Percentiles rank a stretch among this genome's conserved stretches.
Conservation (phyloP, 208 protist species). For the Crithidia bombi region DNA sequence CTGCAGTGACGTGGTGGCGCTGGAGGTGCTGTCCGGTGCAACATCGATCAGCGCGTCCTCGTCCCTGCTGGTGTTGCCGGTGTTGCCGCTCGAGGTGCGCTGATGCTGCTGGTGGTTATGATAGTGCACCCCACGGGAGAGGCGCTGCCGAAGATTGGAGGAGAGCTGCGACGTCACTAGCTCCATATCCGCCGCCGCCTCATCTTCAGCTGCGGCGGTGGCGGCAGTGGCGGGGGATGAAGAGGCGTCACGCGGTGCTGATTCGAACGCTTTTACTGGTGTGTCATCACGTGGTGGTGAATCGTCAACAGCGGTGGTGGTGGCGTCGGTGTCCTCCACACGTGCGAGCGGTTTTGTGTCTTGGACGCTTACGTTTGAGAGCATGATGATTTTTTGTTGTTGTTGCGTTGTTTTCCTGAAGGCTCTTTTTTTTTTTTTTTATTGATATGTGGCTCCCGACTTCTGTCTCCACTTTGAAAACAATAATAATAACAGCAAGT, state of each 20-base stretch:
- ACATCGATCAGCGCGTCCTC: slow-evolving; percentile 7
- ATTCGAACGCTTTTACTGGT: no score
- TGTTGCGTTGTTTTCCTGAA: background rate
- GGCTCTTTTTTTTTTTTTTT: background rate
- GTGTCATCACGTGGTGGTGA: background rate
- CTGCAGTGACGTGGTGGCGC: slow-evolving; percentile 14
- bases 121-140: background rate
- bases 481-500: no score
- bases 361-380: background rate
- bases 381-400: background rate
- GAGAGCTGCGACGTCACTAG: slow-evolving; percentile 12
- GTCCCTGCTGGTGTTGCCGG: background rate
- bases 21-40: slow-evolving; percentile 11
- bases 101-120: slow-evolving; percentile 1
- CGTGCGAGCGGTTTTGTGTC: slow-evolving; percentile 8
- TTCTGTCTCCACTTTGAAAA: no score
- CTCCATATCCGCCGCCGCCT: background rate
- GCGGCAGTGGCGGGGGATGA: background rate
- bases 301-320: background rate
- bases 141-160: slow-evolving; percentile 6
- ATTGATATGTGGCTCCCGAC: no score
- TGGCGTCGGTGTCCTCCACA: background rate
- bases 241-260: background rate
- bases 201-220: no score
- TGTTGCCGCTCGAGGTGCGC: background rate